A percentile compares a stretch with the other conserved stretches of the same genome.
These are phyloP conservation scores for Medicago arabica DNA, from an alignment of 306 rosid species.

Conservation along the genomic window DNA sequence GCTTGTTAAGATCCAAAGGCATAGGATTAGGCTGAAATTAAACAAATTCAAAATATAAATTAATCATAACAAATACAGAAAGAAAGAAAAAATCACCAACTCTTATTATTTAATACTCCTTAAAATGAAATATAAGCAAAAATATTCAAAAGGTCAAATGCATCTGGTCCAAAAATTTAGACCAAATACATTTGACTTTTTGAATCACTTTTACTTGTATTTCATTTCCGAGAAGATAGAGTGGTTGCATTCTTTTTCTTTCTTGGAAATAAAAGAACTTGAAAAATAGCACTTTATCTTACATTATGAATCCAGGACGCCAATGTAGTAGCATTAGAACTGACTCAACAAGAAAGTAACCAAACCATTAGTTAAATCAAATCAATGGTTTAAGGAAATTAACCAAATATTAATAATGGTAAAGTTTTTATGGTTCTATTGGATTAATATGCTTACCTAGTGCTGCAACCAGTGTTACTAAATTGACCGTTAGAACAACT, in stretches of 20 bases:
- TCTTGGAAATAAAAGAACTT: neutral
- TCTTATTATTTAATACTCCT: no score
- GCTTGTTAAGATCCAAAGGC: constrained; percentile 71
- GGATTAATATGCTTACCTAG: constrained; percentile 47
- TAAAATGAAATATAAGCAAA: no score
- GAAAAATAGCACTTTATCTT: constrained; percentile 27
- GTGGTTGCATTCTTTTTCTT: neutral
- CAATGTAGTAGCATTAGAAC: constrained; percentile 63
- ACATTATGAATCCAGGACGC: constrained; percentile 78
- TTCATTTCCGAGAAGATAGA: no score
- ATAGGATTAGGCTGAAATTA: constrained; percentile 64
- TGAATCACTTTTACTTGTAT: no score
- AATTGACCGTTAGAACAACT: constrained; percentile 57
- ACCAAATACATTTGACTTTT: no score
- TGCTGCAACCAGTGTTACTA: constrained; percentile 58
- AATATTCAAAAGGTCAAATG: no score
- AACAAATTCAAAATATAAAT: constrained; percentile 27
- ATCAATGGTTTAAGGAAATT: neutral
- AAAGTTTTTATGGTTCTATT: neutral
- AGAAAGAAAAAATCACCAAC: neutral
- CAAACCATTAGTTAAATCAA: constrained; percentile 39
- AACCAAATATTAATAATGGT: neutral
- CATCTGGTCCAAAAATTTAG: no score
- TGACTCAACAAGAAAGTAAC: constrained; percentile 45
- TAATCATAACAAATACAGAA: neutral